A percentile compares a stretch with the other conserved stretches of the same genome.
Evolutionary conservation across 768 basidiomycete species (phyloP).

Genomic region (Rhodotorula kratochvilovae): DNA sequence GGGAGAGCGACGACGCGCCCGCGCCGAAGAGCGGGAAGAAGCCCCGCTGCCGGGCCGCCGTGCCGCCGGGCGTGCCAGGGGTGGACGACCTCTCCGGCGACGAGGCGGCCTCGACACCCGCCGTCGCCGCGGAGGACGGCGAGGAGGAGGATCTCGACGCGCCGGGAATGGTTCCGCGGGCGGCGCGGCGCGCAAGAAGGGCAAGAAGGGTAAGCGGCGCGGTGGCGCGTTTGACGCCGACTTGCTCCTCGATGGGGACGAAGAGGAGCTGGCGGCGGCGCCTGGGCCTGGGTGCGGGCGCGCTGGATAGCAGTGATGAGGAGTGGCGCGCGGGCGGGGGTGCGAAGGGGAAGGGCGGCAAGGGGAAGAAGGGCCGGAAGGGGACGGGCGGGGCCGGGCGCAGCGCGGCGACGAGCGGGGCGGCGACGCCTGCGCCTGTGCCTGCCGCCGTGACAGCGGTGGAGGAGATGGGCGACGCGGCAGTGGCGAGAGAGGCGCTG

Average conservation of each 20-base stretch:
- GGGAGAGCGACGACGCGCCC: constrained; percentile 3
- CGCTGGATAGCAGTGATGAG: constrained; percentile 5
- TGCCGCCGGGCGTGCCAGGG: neutral
- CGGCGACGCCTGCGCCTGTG: neutral
- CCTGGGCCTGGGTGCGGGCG: neutral
- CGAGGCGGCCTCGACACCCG: too few relatives aligned
- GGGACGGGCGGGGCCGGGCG: constrained; percentile 42
- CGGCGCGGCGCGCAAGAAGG: constrained; percentile 3
- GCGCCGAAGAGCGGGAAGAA: constrained; percentile 1
- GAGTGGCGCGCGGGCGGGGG: neutral
- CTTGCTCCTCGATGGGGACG: neutral
- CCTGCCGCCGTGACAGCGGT: constrained; percentile 35
- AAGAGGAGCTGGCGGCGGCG: neutral
- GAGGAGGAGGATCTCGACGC: neutral
- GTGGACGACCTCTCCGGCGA: neutral
- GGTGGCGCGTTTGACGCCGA: constrained; percentile 1
- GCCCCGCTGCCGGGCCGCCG: neutral
- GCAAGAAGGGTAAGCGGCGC: constrained; percentile 20
- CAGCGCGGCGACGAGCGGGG: constrained; percentile 35
- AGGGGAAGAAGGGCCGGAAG: constrained; percentile 57
- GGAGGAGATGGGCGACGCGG: neutral
- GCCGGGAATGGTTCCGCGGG: neutral
- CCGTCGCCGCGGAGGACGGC: too few relatives aligned
- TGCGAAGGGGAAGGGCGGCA: neutral
- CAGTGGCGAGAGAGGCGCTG: neutral